A percentile compares a stretch with the other conserved stretches of the same genome.
These are phyloP conservation scores for Beauveria brongniartii DNA, from an alignment of 2,329 filamentous ascomycete genomes.

Conservation along the genomic window DNA sequence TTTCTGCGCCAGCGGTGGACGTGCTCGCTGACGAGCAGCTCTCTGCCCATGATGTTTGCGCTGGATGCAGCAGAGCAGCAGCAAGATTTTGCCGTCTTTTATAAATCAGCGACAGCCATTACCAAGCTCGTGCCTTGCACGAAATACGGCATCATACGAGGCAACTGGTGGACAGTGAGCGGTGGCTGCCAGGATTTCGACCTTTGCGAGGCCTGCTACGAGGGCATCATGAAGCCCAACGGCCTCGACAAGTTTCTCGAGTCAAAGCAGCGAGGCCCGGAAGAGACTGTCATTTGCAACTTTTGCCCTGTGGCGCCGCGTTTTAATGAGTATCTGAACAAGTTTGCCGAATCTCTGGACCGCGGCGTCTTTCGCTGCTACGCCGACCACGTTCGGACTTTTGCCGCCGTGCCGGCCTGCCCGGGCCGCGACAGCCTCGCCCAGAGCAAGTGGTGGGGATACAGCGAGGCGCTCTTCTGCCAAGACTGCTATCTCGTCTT, in stretches of 20 bases:
- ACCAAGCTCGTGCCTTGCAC: slow-evolving; percentile 20
- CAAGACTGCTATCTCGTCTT: slow-evolving; percentile 26
- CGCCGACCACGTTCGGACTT: slow-evolving; percentile 21
- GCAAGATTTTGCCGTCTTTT: slow-evolving; percentile 22
- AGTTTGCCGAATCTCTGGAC: slow-evolving; percentile 24
- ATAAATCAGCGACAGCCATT: slow-evolving; percentile 18
- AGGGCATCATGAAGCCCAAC: slow-evolving; percentile 21
- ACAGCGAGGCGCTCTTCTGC: slow-evolving; percentile 25
- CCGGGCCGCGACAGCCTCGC: slow-evolving; percentile 19
- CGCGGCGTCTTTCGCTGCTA: slow-evolving; percentile 24
- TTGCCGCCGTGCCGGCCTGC: slow-evolving; percentile 21
- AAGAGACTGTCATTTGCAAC: slow-evolving; percentile 21
- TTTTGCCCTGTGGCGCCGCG: slow-evolving; percentile 21
- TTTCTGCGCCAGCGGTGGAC: slow-evolving; percentile 17
- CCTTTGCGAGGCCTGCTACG: slow-evolving; percentile 28
- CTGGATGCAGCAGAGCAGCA: slow-evolving; percentile 19
- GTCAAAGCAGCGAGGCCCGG: slow-evolving; percentile 12
- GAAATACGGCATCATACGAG: slow-evolving; percentile 20
- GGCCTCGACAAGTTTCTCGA: slow-evolving; percentile 23
- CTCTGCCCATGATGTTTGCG: slow-evolving; percentile 18
- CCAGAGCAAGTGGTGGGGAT: slow-evolving; percentile 27
- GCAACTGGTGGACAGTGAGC: slow-evolving; percentile 27
- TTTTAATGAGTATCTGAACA: slow-evolving; percentile 18
- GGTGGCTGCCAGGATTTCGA: slow-evolving; percentile 18
- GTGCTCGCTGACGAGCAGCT: slow-evolving; percentile 19